Base-by-base conservation (phyloP, 192 early-diverging fungal species). In the Coemansia sp. region DNA sequence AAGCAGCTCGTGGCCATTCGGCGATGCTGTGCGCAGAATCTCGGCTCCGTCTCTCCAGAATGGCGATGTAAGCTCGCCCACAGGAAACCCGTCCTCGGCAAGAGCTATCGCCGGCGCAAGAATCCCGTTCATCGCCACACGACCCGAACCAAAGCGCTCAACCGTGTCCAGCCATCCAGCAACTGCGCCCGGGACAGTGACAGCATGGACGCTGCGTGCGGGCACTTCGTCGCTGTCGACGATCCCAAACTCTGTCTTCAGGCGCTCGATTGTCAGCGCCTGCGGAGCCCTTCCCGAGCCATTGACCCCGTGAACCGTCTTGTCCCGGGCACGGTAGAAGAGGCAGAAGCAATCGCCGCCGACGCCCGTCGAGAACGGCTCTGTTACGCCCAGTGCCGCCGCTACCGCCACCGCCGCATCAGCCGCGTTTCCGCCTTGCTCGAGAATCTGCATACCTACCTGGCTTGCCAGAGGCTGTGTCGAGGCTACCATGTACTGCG, bases 291-390 rank as follows among this genome's bases (percentile, higher is more conserved):
- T 69, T 41, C 87, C 87, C 1, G 84, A 86, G 15, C 87, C 87
- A 65, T 88, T 88, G n/a, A 88, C 33, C 4, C 75, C 88, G 31
- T 64, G 61, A 1, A 91, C 84, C 1, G 60, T 65, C 27, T 76
- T 70, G 36, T 75, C 70, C 34, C 82, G 86, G 30, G 85, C 84
- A 44, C 87, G 83, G 70, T 88, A 93, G 64, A 83, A 93, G 13
- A 93, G 80, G 59, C 88, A 89, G 65, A 91, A 93, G 42, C 83
- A 83, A 67, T 93, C 91, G 38, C 91, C 91, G 30, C 91, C 91
- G 30, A 91, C 84, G 17, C 91, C 91, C 3, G 89, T 91, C 0
- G 85, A 88, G 27, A 72, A 64, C 11, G 91, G 91, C 76, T 88
- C 86, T 14, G 88, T 87, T 8, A 91, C 86, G 55, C 84, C 86